phyloP scores from a whole-genome alignment of 2,329 filamentous ascomycete genomes.

The Microdochium nivale region DNA sequence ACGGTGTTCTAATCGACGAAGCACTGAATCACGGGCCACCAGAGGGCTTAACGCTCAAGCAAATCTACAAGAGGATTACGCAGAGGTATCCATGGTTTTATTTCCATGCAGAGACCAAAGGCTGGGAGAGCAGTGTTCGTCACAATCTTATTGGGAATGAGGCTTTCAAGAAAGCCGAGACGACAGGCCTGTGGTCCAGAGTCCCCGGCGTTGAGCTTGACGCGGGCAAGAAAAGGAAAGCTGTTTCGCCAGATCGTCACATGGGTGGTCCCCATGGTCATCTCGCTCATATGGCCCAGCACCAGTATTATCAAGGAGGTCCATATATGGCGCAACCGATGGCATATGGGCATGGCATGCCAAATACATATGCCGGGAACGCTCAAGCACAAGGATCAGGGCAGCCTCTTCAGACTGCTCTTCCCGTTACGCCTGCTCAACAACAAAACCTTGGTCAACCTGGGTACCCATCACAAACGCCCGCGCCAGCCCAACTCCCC shows the following conservation, averaged over 20 bases:
- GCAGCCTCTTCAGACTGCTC: not conserved
- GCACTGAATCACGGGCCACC: slow-evolving; percentile 44
- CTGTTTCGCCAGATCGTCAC: slow-evolving; percentile 39
- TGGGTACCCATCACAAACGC: slow-evolving; percentile 3
- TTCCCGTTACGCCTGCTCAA: not conserved
- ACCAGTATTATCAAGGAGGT: slow-evolving; percentile 19
- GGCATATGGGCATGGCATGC: not conserved
- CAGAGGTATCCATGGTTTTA: slow-evolving; percentile 50
- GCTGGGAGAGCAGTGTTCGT: slow-evolving; percentile 59
- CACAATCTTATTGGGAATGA: slow-evolving; percentile 56
- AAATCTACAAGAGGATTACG: slow-evolving; percentile 55
- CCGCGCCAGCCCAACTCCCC: slow-evolving; percentile 19
- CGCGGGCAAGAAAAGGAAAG: slow-evolving; percentile 52
- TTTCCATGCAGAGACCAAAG: slow-evolving; percentile 52
- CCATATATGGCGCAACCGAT: slow-evolving; percentile 11
- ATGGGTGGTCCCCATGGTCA: slow-evolving; percentile 14
- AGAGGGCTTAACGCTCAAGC: slow-evolving; percentile 48
- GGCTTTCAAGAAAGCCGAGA: slow-evolving; percentile 50
- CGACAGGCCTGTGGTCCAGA: slow-evolving; percentile 47
- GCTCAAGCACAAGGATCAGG: slow-evolving; percentile 4
- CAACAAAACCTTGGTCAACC: not conserved
- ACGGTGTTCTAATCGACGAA: slow-evolving; percentile 52
- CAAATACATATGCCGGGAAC: slow-evolving; percentile 11
- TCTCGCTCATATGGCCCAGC: slow-evolving; percentile 17
- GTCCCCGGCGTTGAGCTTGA: slow-evolving; percentile 50